These are phyloP conservation scores for Fermentozyma sake DNA, from an alignment of 1,139 yeast genomes.

Conservation along the genomic window DNA sequence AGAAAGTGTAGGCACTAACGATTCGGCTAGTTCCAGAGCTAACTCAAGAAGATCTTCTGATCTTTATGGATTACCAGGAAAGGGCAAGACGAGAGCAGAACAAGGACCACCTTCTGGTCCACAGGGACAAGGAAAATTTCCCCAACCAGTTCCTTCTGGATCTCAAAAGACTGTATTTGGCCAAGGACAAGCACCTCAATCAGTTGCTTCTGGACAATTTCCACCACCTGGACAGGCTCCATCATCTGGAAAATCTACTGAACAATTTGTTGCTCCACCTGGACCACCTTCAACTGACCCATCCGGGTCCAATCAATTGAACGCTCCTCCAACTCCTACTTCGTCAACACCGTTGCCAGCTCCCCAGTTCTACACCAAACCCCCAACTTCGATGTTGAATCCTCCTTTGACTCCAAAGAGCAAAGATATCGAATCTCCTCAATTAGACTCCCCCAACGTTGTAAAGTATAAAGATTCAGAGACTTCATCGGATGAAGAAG, in stretches of 20 bases:
- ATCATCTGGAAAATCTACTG: too few species aligned
- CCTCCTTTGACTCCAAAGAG: not conserved
- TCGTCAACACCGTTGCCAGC: constrained; percentile 8
- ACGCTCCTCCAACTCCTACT: too few species aligned
- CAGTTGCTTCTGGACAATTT: constrained; percentile 1
- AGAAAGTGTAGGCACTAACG: constrained; percentile 15
- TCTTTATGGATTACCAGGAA: not conserved
- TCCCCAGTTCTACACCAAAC: constrained; percentile 4
- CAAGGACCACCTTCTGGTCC: constrained; percentile 1
- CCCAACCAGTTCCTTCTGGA: constrained; percentile 1
- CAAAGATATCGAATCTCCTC: constrained; percentile 1
- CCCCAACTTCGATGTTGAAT: not conserved
- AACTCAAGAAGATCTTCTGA: constrained; percentile 1
- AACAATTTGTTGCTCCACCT: too few species aligned
- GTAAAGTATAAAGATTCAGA: constrained; percentile 15
- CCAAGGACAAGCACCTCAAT: constrained; percentile 1
- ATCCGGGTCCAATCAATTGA: too few species aligned
- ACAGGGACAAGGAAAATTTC: constrained; percentile 1
- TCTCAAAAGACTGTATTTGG: too few species aligned
- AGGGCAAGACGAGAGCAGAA: too few species aligned
- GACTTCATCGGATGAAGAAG: constrained; percentile 23
- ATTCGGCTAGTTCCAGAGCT: not conserved
- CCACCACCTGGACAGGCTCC: not conserved
- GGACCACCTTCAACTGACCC: too few species aligned
- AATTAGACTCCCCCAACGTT: constrained; percentile 18